Evolutionary conservation across 2,329 filamentous ascomycete genomes (phyloP).

Genomic region (Colletotrichum nymphaeae): DNA sequence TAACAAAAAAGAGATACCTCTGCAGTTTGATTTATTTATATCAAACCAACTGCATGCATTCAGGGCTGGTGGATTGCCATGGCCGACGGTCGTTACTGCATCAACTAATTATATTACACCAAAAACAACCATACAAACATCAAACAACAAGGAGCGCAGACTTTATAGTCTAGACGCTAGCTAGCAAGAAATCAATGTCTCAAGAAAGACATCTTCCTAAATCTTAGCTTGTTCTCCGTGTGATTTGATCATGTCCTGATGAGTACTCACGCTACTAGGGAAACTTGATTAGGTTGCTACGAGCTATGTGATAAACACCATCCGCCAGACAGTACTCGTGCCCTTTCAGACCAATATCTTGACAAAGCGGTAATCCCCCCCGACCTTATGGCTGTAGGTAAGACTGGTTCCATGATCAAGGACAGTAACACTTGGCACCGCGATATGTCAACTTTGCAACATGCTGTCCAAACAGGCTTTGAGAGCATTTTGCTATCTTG

Average conservation of each 20-base stretch:
- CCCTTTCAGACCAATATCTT: too few relatives aligned
- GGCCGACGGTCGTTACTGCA: constrained; percentile 3
- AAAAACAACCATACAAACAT: background rate
- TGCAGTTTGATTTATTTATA: background rate
- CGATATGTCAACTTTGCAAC: too few relatives aligned
- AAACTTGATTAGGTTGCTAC: background rate
- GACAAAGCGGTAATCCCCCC: too few relatives aligned
- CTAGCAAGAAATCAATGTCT: background rate
- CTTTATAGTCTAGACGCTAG: background rate
- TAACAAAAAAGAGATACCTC: background rate
- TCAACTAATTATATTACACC: background rate
- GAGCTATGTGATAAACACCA: too few relatives aligned
- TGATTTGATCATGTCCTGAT: background rate
- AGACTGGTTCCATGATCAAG: too few relatives aligned
- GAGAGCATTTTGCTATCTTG: too few relatives aligned
- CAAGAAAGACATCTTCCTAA: background rate
- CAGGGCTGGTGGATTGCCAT: background rate
- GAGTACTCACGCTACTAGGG: background rate
- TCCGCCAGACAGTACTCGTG: too few relatives aligned
- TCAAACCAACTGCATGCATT: background rate
- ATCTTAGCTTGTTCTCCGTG: background rate
- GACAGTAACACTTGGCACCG: too few relatives aligned
- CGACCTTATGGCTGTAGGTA: too few relatives aligned
- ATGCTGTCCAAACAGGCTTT: too few relatives aligned
- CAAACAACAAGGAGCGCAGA: background rate